A percentile compares a stretch with the other conserved stretches of the same genome.
phyloP scores from a whole-genome alignment of 306 rosid genomes.

The Prunus padus region DNA sequence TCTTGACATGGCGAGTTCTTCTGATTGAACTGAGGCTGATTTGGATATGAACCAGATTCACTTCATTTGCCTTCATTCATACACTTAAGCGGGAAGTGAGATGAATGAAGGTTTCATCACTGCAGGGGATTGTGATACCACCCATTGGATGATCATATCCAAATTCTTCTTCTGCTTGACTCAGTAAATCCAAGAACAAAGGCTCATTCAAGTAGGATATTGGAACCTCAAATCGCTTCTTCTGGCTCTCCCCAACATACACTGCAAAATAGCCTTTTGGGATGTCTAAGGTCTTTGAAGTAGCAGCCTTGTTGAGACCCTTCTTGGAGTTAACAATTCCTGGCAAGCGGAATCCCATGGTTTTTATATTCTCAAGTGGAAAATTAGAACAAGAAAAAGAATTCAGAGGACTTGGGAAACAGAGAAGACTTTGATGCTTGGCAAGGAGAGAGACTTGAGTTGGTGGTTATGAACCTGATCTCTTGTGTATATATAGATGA shows the following conservation, averaged over 20 bases:
- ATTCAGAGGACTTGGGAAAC: background rate
- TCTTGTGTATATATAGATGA: background rate
- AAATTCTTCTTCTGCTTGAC: too few species aligned
- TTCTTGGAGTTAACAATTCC: background rate
- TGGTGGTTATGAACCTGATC: background rate
- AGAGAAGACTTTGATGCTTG: too few species aligned
- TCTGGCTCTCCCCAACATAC: constrained; percentile 16
- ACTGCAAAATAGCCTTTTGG: constrained; percentile 26
- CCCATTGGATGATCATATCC: constrained; percentile 3
- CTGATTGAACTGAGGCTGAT: too few species aligned
- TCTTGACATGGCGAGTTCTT: too few species aligned
- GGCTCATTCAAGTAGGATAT: too few species aligned
- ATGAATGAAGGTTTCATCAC: constrained; percentile 16
- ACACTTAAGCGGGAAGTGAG: background rate
- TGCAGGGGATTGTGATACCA: constrained; percentile 19
- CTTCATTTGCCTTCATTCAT: background rate
- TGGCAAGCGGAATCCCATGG: background rate
- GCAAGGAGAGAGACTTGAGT: constrained; percentile 15
- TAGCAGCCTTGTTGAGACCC: background rate
- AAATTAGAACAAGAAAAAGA: background rate
- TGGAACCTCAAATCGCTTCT: too few species aligned
- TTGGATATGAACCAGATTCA: too few species aligned
- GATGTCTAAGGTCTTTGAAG: background rate
- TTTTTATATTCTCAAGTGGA: background rate
- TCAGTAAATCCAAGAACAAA: too few species aligned